phyloP scores from a whole-genome alignment of 345 rosid species.

The Camelina neglecta region DNA sequence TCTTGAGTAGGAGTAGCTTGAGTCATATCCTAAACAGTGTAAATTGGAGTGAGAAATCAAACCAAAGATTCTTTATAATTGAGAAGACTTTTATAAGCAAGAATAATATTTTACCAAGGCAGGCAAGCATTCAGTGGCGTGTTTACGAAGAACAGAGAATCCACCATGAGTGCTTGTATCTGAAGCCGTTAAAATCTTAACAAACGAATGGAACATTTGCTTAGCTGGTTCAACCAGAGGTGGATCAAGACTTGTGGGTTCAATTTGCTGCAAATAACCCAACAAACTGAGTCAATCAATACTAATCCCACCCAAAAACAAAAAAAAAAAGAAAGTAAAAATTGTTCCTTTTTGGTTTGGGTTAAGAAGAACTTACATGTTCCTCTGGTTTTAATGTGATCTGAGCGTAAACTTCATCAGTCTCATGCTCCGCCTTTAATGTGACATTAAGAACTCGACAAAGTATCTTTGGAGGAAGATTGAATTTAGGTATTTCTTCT shows the following conservation, averaged over 20 bases:
- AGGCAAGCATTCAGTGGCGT: constrained; percentile 85
- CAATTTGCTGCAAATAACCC: constrained; percentile 56
- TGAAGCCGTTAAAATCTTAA: constrained; percentile 86
- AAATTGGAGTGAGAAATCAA: constrained; percentile 6
- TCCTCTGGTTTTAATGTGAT: constrained; percentile 74
- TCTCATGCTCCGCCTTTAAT: constrained; percentile 81
- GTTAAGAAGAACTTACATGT: constrained; percentile 52
- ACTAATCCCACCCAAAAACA: too few species aligned
- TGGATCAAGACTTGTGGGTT: constrained; percentile 63
- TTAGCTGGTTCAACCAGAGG: constrained; percentile 53
- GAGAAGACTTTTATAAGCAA: background rate
- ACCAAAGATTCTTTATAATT: background rate
- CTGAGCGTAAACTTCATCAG: constrained; percentile 92
- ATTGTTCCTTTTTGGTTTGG: background rate
- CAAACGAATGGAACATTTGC: constrained; percentile 64
- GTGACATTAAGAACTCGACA: constrained; percentile 68
- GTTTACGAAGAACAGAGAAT: constrained; percentile 87
- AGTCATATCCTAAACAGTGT: constrained; percentile 52
- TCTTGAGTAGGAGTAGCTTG: constrained; percentile 75
- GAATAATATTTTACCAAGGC: constrained; percentile 50
- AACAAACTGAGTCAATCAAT: background rate
- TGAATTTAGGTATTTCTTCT: constrained; percentile 61
- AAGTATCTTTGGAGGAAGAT: constrained; percentile 81
- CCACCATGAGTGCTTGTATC: constrained; percentile 97
- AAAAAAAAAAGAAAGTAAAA: background rate